phyloP scores from a whole-genome alignment of 1,284 basidiomycete genomes.

The Ceraceosorus bombacis region DNA sequence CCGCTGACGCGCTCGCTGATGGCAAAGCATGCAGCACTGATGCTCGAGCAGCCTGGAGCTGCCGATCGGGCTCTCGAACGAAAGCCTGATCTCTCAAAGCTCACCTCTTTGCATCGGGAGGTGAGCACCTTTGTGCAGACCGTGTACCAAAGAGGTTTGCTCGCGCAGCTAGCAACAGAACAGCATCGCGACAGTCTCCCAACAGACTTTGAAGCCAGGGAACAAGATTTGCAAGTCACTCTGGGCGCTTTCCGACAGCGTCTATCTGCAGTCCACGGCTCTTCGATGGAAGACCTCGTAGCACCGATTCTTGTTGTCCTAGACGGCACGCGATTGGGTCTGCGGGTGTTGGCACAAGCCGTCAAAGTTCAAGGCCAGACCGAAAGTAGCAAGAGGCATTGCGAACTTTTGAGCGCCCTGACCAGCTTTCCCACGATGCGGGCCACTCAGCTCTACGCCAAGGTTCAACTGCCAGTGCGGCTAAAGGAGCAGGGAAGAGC shows the following conservation, averaged over 20 bases:
- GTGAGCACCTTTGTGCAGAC: constrained; percentile 49
- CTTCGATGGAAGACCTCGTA: constrained; percentile 61
- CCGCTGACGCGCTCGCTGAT: constrained; percentile 50
- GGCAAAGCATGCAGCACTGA: constrained; percentile 26
- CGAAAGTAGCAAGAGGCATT: constrained; percentile 18
- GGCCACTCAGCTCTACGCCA: constrained; percentile 26
- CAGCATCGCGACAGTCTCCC: constrained; percentile 18
- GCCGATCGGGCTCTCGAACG: constrained; percentile 32
- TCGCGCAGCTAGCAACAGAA: constrained; percentile 11
- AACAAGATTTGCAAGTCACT: constrained; percentile 46
- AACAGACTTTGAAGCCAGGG: constrained; percentile 17
- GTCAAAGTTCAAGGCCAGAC: constrained; percentile 17
- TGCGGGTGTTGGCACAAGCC: constrained; percentile 55
- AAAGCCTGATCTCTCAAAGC: constrained; percentile 55
- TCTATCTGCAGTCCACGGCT: constrained; percentile 50
- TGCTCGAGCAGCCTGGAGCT: not conserved
- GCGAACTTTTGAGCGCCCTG: constrained; percentile 29
- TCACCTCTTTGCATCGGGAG: constrained; percentile 76
- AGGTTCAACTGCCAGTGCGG: constrained; percentile 26
- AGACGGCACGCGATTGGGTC: constrained; percentile 65
- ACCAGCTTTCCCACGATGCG: constrained; percentile 39
- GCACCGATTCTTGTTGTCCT: constrained; percentile 61
- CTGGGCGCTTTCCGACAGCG: constrained; percentile 51
- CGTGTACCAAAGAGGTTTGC: constrained; percentile 38
- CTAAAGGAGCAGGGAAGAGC: constrained; percentile 21